Conservation (phyloP, 208 protist species). For the Angomonas deanei region DNA sequence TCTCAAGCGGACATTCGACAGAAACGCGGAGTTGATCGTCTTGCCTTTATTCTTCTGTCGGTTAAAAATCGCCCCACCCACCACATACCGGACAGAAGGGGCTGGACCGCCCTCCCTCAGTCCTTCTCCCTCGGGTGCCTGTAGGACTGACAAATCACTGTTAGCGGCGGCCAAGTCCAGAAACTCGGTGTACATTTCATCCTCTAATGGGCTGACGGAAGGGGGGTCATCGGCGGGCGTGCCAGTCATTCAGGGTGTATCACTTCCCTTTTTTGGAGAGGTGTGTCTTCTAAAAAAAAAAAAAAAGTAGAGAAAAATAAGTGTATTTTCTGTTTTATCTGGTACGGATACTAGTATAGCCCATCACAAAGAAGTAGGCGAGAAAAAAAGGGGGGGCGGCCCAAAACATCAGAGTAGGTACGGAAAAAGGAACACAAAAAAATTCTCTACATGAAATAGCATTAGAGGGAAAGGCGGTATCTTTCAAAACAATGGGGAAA, state of each 20-base stretch:
- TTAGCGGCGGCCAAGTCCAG: not conserved
- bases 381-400: not conserved
- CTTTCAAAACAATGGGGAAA: not conserved
- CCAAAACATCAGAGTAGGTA: not conserved
- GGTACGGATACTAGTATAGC: not conserved
- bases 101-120: not conserved
- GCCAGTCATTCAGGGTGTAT: too few relatives aligned
- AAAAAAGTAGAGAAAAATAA: too few relatives aligned
- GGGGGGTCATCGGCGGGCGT: too few relatives aligned
- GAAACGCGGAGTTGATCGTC: not conserved
- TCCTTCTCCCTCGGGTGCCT: not conserved
- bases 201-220: not conserved
- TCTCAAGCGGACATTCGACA: not conserved
- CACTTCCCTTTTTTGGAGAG: too few relatives aligned
- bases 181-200: not conserved
- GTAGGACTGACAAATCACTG: not conserved
- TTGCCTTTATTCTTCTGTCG: not conserved
- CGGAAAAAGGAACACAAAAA: slow-evolving; percentile 3
- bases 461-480: too few relatives aligned
- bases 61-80: not conserved
- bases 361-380: not conserved
- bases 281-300: too few relatives aligned
- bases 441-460: slow-evolving; percentile 1
- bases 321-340: not conserved
- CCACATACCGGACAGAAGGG: not conserved